Conservation (phyloP, 106 monocot genomes). For the Dactylorhiza incarnata region DNA sequence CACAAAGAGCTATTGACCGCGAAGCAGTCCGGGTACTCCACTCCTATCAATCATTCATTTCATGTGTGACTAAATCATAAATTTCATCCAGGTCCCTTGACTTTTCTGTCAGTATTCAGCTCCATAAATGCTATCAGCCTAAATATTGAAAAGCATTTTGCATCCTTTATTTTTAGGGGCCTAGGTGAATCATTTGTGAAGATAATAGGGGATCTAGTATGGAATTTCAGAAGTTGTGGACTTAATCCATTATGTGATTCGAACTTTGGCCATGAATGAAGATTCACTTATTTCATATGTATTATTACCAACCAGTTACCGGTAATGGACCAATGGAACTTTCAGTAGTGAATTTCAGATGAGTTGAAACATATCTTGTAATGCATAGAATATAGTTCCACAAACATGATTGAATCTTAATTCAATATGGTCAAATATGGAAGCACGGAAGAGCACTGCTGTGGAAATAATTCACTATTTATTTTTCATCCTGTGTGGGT, state of each 20-base stretch:
- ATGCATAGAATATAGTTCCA: background rate
- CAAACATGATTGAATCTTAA: background rate
- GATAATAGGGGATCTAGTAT: background rate
- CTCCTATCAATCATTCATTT: too few species aligned
- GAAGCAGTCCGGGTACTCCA: too few species aligned
- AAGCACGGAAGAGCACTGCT: background rate
- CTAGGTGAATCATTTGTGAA: background rate
- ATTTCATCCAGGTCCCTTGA: too few species aligned
- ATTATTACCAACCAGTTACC: too few species aligned
- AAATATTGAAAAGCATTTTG: background rate
- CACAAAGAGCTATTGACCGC: too few species aligned
- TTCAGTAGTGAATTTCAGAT: background rate
- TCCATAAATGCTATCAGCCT: background rate
- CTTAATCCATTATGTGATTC: background rate
- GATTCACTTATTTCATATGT: background rate
- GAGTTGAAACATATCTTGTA: background rate
- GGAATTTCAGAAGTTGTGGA: background rate
- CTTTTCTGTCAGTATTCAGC: background rate
- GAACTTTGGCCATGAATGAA: background rate
- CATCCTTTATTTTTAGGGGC: background rate
- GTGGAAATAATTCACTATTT: background rate
- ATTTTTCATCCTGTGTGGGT: background rate
- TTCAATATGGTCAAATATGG: background rate
- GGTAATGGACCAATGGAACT: background rate
- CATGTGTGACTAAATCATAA: too few species aligned